Evolutionary conservation across 768 basidiomycete genomes (phyloP), one percentile per base, ranked within the genome.

Genomic region (Boletus patriciae): DNA sequence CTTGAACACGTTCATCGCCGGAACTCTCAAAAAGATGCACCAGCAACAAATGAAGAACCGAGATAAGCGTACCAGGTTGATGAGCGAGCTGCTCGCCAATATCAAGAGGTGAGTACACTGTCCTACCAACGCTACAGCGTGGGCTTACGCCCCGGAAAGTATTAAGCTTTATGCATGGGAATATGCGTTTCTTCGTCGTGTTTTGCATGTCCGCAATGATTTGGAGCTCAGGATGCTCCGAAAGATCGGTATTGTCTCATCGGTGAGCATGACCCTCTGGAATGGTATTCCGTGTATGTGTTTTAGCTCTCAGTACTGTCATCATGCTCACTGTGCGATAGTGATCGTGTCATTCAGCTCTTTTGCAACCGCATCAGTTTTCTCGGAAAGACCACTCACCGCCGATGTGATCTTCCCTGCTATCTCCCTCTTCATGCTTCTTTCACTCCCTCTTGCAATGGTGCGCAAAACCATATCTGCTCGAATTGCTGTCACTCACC

Each of bases 151-250:
- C n/a, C 27, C 2, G 1, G 23, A 10, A 55, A 90, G 89, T 58
- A 91, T 94, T 71, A 92, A 94, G 68, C 74, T 94, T 8, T 96
- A 95, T 70, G 92, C 90, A 3, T 98, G 95, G 95, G 95, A 98
- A 73, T 83, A 87, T 64, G 87, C 90, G 5, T 97, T 98, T 66
- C 80, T 90, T 31, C 79, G 85, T 47, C 86, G 85, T 55, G 82
- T 98, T 25, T 73, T 86, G 16, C 78, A 83, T 23, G 88, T 94
- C 4, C 78, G 93, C 38, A 93, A 94, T 66, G 82, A 90, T 52
- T 77, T 85, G 61, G 94, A 95, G 69, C 69, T 98, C 45, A 84
- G 78, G 58, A 86, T 90, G 83, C 78, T 98, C 40, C 80, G 78
- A 57, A 90, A 85, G 69, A 94, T 97, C 55, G 93, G 92, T 3